Evolutionary conservation across 2,329 filamentous ascomycete genomes (phyloP), one percentile per base, ranked within the genome.

Genomic region (Amauroascus verrucosus): DNA sequence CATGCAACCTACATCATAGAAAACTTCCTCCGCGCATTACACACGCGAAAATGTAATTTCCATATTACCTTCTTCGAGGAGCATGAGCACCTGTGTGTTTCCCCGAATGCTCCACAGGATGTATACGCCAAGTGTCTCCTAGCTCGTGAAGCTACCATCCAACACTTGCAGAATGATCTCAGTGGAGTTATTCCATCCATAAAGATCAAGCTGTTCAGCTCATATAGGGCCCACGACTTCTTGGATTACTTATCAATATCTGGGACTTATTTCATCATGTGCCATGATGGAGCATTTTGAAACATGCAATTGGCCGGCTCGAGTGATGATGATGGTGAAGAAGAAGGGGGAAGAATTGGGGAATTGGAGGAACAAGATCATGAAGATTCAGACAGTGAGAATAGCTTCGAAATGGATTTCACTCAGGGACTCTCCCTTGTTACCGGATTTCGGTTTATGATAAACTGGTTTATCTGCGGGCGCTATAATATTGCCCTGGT

Each of bases 1-100:
- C 85, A 88, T 64, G 84, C 83, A 0, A 76, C 82, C 3, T 84
- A 85, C 63, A 76, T 79, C 1, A 79, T 88, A 0, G 86, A 90
- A 65, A 72, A 70, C 6, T 83, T 88, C 58, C 72, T 89, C 1
- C 66, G 72, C 40, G 75, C 79, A 53, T 73, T 89, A 14, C 70
- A 74, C 40, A 75, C 76, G 52, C 75, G 84, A 48, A 81, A 82
- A 51, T 88, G 84, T 65, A 80, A 82, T 54, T 89, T 88, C 60
- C 78, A 88, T 57, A 66, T 89, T 56, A 70, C 82, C 14, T 90
- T 87, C 70, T 86, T 89, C 61, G 72, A 80, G 24, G 69, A 72
- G 60, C 67, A 75, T 58, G 63, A 58, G 1, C 16, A 72, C 4
- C 69, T 82, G 9, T 85, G 80, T 60, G 66, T 83, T 13, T 81